Evolutionary conservation across 768 basidiomycete species (phyloP).

Genomic region (Termitomyces sp.): DNA sequence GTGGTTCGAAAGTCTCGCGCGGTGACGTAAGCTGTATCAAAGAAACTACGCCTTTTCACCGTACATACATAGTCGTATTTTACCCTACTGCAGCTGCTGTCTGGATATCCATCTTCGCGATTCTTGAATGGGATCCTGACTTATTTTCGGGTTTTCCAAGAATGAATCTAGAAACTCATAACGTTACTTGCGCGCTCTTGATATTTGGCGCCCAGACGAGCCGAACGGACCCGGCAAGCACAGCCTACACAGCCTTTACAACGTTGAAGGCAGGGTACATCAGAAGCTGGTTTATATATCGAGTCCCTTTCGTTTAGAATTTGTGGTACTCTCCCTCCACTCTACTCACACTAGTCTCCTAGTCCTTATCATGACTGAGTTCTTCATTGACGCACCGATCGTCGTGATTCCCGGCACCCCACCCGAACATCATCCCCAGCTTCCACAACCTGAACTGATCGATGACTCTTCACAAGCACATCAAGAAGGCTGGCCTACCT

Average conservation of each 20-base stretch:
- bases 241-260: conserved; percentile 8
- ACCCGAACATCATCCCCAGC: background rate
- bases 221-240: background rate
- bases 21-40: background rate
- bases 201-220: background rate
- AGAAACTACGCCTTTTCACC: background rate
- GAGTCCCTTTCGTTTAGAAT: background rate
- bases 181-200: background rate
- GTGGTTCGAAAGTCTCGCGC: background rate
- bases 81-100: background rate
- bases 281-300: background rate
- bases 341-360: background rate
- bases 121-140: background rate
- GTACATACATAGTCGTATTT: background rate
- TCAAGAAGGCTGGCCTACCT: background rate
- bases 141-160: background rate
- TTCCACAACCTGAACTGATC: background rate
- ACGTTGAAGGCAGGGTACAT: background rate
- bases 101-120: background rate
- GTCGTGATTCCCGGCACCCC: conserved; percentile 14
- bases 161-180: background rate
- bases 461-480: background rate
- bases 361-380: conserved; percentile 3
- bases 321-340: background rate
- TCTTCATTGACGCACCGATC: conserved; percentile 2